Percentiles rank a stretch among this genome's conserved stretches.
phyloP scores from a whole-genome alignment of 2,329 filamentous ascomycete genomes.

The Ascochyta lentis region DNA sequence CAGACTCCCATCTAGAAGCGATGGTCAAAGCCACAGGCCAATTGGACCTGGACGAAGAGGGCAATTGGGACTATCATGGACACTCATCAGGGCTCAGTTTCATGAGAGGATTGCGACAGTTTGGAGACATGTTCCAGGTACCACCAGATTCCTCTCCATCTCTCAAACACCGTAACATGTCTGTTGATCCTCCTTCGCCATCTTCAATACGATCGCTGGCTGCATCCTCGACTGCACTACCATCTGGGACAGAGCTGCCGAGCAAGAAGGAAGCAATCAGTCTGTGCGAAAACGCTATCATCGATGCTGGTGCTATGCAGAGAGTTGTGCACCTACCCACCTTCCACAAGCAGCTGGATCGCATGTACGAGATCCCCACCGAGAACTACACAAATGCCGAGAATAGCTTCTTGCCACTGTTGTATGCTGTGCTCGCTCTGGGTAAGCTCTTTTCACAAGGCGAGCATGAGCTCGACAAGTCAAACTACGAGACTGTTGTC shows the following conservation, averaged over 20 bases:
- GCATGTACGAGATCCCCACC: slow-evolving; percentile 72
- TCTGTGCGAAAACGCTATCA: slow-evolving; percentile 65
- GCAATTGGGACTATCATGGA: slow-evolving; percentile 94
- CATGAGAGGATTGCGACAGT: slow-evolving; percentile 84
- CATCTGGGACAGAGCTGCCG: slow-evolving; percentile 68
- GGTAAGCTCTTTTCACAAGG: slow-evolving; percentile 56
- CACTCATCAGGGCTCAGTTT: slow-evolving; percentile 92
- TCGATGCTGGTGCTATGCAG: slow-evolving; percentile 68
- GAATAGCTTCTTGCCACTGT: slow-evolving; percentile 55
- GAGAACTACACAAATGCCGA: slow-evolving; percentile 56
- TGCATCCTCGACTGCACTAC: slow-evolving; percentile 47
- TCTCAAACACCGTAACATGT: slow-evolving; percentile 60
- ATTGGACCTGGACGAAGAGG: slow-evolving; percentile 87
- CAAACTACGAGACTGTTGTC: slow-evolving; percentile 55
- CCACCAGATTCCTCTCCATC: slow-evolving; percentile 65
- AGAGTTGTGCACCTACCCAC: slow-evolving; percentile 81
- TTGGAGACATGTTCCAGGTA: slow-evolving; percentile 76
- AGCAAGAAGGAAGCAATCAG: slow-evolving; percentile 63
- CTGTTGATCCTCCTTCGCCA: slow-evolving; percentile 73
- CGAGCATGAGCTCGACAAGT: slow-evolving; percentile 44
- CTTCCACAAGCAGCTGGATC: slow-evolving; percentile 79
- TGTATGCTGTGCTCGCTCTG: slow-evolving; percentile 57
- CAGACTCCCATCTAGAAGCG: slow-evolving; percentile 77
- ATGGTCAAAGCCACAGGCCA: slow-evolving; percentile 95
- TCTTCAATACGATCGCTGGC: slow-evolving; percentile 69